Base-by-base conservation (phyloP, 2,329 filamentous ascomycete genomes). In the Hypoxylon sp. region DNA sequence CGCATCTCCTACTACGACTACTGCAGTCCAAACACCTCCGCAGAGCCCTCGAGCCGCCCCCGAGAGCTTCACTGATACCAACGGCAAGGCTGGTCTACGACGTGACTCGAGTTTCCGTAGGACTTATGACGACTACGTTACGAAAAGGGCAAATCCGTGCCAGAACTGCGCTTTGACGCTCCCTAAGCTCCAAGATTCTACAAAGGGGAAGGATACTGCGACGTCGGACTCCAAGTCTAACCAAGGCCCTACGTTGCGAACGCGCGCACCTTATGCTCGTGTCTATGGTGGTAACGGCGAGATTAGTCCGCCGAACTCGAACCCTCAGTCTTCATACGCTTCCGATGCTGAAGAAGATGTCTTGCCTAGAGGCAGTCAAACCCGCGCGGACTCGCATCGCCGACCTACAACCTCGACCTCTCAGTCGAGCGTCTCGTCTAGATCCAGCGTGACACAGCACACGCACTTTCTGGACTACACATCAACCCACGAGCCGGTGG, bases 101-200 rank as follows among this genome's bases (percentile, higher is more conserved):
- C 79, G 81, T 55, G 84, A 87, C 58, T 84, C 84, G 20, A 83
- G 81, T 69, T 88, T 87, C 64, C 79, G 80, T 55, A 81, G 81
- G 67, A 88, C 85, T 0, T 88, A 88, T 63, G 85, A 88, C 64
- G 85, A 88, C 59, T 83, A 82, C n/a, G 85, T 86, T 21, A 87
- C 83, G 38, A 84, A 82, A 70, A 82, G 83, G 55, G 84, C 86
- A 48, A 83, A 81, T 6, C 86, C 86, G 18, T 89, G 87, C 70
- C 84, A 88, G 60, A 89, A 88, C 72, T 89, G 87, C 70, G 86
- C 86, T 55, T 80, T 89, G 67, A 89, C 86, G 0, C 73, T 89
- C 6, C 87, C 87, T 0, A 79, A 79, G 65, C 76, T 77, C 45
- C 78, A 79, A 51, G 69, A 74, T 20, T 53, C 63, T 47, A 66